Conservation (phyloP, 139 green algal genomes). For the Closterium sp. region DNA sequence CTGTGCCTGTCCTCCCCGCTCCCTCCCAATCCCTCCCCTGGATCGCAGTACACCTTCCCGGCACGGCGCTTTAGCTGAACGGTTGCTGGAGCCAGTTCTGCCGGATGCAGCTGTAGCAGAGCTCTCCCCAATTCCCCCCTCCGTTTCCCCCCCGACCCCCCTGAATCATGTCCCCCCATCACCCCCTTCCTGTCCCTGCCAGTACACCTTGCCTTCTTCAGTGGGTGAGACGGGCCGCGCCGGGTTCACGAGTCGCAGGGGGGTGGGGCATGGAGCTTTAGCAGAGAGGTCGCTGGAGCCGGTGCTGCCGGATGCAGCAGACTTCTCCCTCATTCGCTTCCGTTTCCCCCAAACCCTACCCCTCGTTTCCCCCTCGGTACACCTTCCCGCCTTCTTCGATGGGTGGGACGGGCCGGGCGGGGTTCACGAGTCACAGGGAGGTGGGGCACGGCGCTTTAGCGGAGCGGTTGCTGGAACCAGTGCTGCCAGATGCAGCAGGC, state of each 20-base stretch:
- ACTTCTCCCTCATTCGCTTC: too few relatives aligned
- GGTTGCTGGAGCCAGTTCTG: conserved; percentile 76
- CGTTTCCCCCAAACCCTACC: too few relatives aligned
- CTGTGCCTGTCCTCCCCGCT: conserved; percentile 85
- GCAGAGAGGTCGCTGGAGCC: conserved; percentile 82
- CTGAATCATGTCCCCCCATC: conserved; percentile 74
- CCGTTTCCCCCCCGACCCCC: not conserved
- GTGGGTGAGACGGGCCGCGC: conserved; percentile 87
- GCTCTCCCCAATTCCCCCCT: not conserved
- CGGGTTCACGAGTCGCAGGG: conserved; percentile 68
- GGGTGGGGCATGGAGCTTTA: conserved; percentile 89
- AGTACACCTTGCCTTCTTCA: conserved; percentile 95
- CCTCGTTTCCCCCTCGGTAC: conserved; percentile 74
- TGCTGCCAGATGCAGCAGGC: conserved; percentile 67
- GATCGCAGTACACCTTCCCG: conserved; percentile 96
- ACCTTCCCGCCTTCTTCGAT: conserved; percentile 93
- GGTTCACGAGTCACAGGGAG: conserved; percentile 34
- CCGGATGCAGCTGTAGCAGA: conserved; percentile 59
- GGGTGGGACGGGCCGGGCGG: conserved; percentile 81
- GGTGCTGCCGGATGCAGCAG: conserved; percentile 74
- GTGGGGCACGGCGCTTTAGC: conserved; percentile 51
- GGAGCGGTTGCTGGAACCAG: conserved; percentile 77
- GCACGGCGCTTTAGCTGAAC: conserved; percentile 76
- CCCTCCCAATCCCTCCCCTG: conserved; percentile 71
- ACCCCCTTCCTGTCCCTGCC: conserved; percentile 26